A percentile compares a stretch with the other conserved stretches of the same genome.
phyloP scores from a whole-genome alignment of 176 grass and related monocot species.

The Rhynchospora breviuscula region DNA sequence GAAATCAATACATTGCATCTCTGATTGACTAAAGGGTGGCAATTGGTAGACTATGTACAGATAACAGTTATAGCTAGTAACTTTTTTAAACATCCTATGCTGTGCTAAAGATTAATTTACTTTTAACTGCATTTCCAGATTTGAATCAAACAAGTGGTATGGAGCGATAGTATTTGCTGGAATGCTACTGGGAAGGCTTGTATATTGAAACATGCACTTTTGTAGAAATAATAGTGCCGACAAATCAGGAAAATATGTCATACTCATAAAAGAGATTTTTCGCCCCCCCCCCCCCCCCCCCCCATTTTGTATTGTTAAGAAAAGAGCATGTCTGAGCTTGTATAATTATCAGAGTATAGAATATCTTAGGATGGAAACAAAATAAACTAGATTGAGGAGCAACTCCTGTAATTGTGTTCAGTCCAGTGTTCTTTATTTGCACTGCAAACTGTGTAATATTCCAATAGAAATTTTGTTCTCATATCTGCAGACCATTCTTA shows the following conservation, averaged over 20 bases:
- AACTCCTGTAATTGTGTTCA: neutral
- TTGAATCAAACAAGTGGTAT: constrained; percentile 45
- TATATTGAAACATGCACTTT: constrained; percentile 17
- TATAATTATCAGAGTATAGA: no score
- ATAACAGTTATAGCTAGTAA: no score
- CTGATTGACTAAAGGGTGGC: no score
- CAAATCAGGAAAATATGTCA: neutral
- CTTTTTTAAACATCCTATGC: neutral
- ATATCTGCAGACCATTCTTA: neutral
- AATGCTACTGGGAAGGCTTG: constrained; percentile 34
- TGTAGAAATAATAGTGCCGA: neutral
- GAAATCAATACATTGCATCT: neutral
- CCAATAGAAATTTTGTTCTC: neutral
- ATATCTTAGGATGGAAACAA: neutral
- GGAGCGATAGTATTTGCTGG: constrained; percentile 37
- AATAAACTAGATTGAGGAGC: neutral
- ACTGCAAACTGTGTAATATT: neutral
- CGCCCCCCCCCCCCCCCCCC: no score
- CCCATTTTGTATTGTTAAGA: neutral
- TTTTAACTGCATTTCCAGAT: constrained; percentile 11
- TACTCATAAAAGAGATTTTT: no score
- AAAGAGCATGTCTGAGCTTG: neutral
- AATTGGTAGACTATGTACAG: no score
- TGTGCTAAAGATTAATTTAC: neutral
- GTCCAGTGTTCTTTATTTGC: neutral